phyloP scores from a whole-genome alignment of 2,329 filamentous ascomycete genomes.

The Arthrobotrys pseudoclavata region DNA sequence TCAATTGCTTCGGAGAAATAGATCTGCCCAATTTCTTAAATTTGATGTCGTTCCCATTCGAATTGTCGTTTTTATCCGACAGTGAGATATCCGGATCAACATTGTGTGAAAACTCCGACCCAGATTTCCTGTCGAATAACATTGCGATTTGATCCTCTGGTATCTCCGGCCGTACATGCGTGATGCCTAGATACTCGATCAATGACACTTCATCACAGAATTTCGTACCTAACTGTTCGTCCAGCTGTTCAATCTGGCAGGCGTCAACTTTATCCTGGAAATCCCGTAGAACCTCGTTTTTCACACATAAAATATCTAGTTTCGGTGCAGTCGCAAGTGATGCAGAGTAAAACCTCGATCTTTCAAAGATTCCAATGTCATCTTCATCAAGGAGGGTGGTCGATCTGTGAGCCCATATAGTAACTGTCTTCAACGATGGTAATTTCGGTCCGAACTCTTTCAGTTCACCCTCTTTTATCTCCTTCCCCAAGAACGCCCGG shows the following conservation, averaged over 20 bases:
- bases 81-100: neutral
- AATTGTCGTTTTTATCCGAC: neutral
- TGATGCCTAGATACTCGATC: neutral
- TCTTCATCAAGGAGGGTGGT: constrained; percentile 2
- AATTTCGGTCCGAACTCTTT: constrained; percentile 1
- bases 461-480: neutral
- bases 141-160: neutral
- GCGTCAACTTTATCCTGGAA: constrained; percentile 10
- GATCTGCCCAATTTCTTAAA: constrained; percentile 11
- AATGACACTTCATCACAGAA: neutral
- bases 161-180: neutral
- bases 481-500: neutral
- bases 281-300: neutral
- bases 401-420: neutral
- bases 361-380: constrained; percentile 11
- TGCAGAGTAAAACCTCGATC: constrained; percentile 1
- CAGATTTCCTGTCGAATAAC: neutral
- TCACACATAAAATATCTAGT: constrained; percentile 6
- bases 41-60: neutral
- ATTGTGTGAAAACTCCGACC: neutral
- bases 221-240: neutral
- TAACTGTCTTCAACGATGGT: neutral
- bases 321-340: constrained; percentile 17
- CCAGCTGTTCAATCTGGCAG: neutral
- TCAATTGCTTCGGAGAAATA: neutral